Base-by-base conservation (phyloP, 495 filamentous ascomycete genomes). In the Margaritispora aquatica region DNA sequence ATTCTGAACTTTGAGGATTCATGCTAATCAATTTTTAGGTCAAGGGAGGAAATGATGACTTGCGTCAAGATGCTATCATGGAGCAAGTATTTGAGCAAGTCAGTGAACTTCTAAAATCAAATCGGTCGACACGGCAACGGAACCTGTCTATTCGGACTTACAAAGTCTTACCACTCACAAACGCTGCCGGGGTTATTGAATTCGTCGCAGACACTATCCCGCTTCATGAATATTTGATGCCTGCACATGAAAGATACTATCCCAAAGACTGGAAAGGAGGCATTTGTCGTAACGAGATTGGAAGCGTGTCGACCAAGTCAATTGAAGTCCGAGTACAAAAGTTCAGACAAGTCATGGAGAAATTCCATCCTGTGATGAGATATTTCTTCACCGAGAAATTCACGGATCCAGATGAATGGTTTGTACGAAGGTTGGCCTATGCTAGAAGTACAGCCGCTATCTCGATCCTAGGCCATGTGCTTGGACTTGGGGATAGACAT, bases 11-110 rank as follows among this genome's bases (percentile, higher is more conserved):
- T 50, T 51, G 49, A n/a, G n/a, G n/a, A n/a, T n/a, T n/a, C n/a
- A 65, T 55, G 51, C 51, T 66, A 34, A 65, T 15, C n/a, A 46
- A 1, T 34, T 19, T 22, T 1, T 59, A 88, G 85, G 86, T 94
- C 68, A 99, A 99, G 74, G 88, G 89, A 65, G 90, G 92, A 26
- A 92, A 89, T 62, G 92, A 97, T 70, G 94, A 98, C 66, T 80
- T 99, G 13, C 88, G 94, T n/a, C 94, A 99, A 74, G 94, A 99
- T 67, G 90, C 94, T 19, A 99, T 99, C 74, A 99, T 99, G 95
- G 95, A 97, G 70, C 94, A 99, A 73, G 94, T 99, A 27, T 99
- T 97, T 73, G 90, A 89, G 51, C 89, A 96, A 80, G 94, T 97
- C 26, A 96, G 88, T 66, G 86, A 87, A 55, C 84, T 97, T 4